Evolutionary conservation across 805 yeast species (phyloP).

Genomic region (Candida chauliodis): DNA sequence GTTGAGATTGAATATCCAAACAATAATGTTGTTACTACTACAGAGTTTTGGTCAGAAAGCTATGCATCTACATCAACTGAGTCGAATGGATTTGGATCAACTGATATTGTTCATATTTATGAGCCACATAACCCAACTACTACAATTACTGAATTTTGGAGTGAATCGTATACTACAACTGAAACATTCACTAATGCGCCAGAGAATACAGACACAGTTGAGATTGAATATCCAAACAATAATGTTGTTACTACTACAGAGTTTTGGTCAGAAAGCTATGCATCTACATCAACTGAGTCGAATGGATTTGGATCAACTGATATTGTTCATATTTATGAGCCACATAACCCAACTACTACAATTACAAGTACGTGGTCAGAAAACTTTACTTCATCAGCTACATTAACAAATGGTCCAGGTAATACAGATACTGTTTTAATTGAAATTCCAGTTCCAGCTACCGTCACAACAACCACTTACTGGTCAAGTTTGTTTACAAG

Average conservation of each 20-base stretch:
- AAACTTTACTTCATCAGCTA: slow-evolving; percentile 11
- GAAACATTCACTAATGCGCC: slow-evolving; percentile 11
- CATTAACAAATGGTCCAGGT: slow-evolving; percentile 8
- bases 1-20: slow-evolving; percentile 18
- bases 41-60: slow-evolving; percentile 3
- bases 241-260: background rate
- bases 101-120: slow-evolving; percentile 7
- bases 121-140: slow-evolving; percentile 11
- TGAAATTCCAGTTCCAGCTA: slow-evolving; percentile 8
- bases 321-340: background rate
- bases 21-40: slow-evolving; percentile 10
- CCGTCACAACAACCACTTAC: slow-evolving; percentile 10
- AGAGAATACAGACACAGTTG: slow-evolving; percentile 10
- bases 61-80: slow-evolving; percentile 9
- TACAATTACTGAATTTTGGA: slow-evolving; percentile 12
- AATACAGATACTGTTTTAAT: slow-evolving; percentile 9
- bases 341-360: slow-evolving; percentile 10
- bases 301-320: background rate
- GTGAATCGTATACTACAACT: slow-evolving; percentile 12
- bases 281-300: slow-evolving; percentile 2
- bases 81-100: slow-evolving; percentile 8
- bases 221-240: slow-evolving; percentile 11
- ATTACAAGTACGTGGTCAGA: slow-evolving; percentile 9
- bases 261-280: slow-evolving; percentile 5
- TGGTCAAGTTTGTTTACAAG: slow-evolving; percentile 11